Evolutionary conservation across 176 grass and related monocot genomes (phyloP).

Genomic region (Ensete glaucum): DNA sequence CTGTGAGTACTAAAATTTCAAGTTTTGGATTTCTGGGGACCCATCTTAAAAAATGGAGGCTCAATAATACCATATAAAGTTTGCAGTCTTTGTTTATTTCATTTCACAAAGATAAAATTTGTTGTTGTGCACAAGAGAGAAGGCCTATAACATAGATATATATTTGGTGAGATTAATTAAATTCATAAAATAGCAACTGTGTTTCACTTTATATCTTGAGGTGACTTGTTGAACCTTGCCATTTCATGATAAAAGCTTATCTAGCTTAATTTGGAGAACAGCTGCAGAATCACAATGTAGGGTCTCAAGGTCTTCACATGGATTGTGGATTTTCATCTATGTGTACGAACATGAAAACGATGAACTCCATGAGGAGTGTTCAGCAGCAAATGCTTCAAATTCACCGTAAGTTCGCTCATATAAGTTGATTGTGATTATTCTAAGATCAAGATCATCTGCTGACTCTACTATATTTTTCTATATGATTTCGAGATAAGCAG

Average conservation of each 20-base stretch:
- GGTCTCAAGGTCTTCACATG: slow-evolving; percentile 20
- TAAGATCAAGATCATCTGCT: not conserved
- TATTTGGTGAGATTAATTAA: too few relatives aligned
- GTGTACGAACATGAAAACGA: slow-evolving; percentile 25
- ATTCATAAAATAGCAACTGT: not conserved
- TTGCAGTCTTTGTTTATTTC: too few relatives aligned
- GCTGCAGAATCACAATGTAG: slow-evolving; percentile 33
- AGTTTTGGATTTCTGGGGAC: too few relatives aligned
- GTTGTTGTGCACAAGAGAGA: too few relatives aligned
- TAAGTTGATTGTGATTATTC: not conserved
- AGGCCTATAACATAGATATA: too few relatives aligned
- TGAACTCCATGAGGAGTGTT: slow-evolving; percentile 31
- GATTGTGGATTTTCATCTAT: slow-evolving; percentile 42
- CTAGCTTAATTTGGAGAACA: slow-evolving; percentile 19
- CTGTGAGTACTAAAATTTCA: not conserved
- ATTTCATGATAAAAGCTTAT: not conserved
- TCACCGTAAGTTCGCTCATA: slow-evolving; percentile 29
- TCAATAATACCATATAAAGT: too few relatives aligned
- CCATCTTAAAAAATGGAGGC: too few relatives aligned
- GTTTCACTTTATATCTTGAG: slow-evolving; percentile 23
- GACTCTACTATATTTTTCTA: not conserved
- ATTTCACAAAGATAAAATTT: too few relatives aligned
- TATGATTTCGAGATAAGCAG: slow-evolving; percentile 18
- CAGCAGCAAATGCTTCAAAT: slow-evolving; percentile 31
- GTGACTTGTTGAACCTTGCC: not conserved